phyloP scores from a whole-genome alignment of 768 basidiomycete species.

The Lepiota brunneoincarnata region DNA sequence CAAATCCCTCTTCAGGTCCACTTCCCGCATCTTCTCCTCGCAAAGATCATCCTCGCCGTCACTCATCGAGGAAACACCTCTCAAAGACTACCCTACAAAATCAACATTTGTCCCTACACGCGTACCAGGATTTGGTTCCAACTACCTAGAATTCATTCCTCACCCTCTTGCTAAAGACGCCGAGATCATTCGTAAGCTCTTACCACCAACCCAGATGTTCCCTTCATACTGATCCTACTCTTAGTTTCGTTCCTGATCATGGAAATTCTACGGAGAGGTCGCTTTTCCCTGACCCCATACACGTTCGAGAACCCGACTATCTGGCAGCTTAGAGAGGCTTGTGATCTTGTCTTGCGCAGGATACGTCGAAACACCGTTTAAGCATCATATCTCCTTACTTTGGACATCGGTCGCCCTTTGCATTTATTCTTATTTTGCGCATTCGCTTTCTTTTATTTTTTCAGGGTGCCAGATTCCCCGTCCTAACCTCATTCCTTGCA shows the following conservation, averaged over 20 bases:
- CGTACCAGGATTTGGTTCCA: slow-evolving; percentile 50
- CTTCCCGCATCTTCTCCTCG: slow-evolving; percentile 14
- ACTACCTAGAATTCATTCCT: slow-evolving; percentile 53
- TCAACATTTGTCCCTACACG: slow-evolving; percentile 46
- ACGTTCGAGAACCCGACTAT: slow-evolving; percentile 44
- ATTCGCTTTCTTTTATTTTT: neutral
- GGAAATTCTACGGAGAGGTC: slow-evolving; percentile 60
- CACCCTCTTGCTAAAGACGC: slow-evolving; percentile 47
- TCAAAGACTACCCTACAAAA: slow-evolving; percentile 17
- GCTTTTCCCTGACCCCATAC: slow-evolving; percentile 50
- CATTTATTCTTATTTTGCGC: slow-evolving; percentile 8
- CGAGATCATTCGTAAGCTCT: slow-evolving; percentile 50
- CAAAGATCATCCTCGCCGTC: slow-evolving; percentile 19
- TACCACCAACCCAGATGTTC: neutral
- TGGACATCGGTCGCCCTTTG: slow-evolving; percentile 1
- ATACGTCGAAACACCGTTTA: slow-evolving; percentile 37
- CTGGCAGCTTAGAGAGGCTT: slow-evolving; percentile 44
- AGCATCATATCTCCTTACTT: neutral
- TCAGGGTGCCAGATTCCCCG: neutral
- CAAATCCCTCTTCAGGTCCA: slow-evolving; percentile 16
- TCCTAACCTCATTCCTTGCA: neutral
- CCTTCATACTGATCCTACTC: slow-evolving; percentile 12
- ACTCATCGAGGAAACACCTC: slow-evolving; percentile 22
- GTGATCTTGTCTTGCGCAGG: slow-evolving; percentile 33
- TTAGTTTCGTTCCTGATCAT: slow-evolving; percentile 62